Conservation (phyloP, 371 early-diverging fungal genomes). For the Mortierella sp. region DNA sequence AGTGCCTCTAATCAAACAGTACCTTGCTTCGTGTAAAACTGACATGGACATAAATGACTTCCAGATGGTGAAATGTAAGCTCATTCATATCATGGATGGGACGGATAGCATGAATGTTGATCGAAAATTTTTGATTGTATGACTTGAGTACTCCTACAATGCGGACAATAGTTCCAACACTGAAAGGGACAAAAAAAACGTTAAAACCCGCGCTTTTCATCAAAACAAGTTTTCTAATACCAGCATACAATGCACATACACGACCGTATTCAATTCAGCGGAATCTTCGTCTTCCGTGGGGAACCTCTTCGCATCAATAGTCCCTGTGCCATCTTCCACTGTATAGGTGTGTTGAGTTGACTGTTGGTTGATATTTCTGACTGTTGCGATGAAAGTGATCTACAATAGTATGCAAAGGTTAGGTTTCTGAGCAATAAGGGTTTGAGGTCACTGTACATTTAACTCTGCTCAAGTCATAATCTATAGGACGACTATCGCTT, state of each 20-base stretch:
- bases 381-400: conserved; percentile 35
- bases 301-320: conserved; percentile 35
- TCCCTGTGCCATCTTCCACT: conserved; percentile 52
- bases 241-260: conserved; percentile 14
- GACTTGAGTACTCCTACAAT: conserved; percentile 28
- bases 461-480: too few relatives aligned
- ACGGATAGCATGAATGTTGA: conserved; percentile 29
- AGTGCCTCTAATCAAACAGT: not conserved
- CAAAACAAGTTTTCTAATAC: not conserved
- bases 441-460: too few relatives aligned
- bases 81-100: conserved; percentile 35
- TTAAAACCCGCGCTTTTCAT: not conserved
- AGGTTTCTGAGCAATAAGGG: not conserved
- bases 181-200: not conserved
- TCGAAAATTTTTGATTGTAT: conserved; percentile 16
- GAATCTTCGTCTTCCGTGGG: conserved; percentile 30
- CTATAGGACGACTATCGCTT: not conserved
- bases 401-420: not conserved
- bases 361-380: conserved; percentile 23
- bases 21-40: conserved; percentile 42
- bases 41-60: conserved; percentile 37
- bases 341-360: conserved; percentile 33
- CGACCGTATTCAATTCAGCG: conserved; percentile 6
- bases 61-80: conserved; percentile 39
- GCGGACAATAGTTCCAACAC: conserved; percentile 25